phyloP scores from a whole-genome alignment of 768 basidiomycete species.

The Candolleomyces eurysporus region DNA sequence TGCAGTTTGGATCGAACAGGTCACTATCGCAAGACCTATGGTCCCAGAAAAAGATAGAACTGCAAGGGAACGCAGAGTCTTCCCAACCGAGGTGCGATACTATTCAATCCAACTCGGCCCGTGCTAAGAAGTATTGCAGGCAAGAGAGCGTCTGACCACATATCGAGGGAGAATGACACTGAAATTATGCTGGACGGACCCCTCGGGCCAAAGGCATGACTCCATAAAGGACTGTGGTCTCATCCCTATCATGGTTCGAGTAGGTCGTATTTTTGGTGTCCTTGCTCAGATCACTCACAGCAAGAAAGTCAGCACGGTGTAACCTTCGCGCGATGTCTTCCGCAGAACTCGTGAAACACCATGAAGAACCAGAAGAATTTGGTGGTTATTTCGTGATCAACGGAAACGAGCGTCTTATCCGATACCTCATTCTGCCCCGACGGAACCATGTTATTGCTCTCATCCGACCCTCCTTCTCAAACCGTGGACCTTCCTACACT shows the following conservation, averaged over 20 bases:
- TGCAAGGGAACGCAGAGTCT: conserved; percentile 74
- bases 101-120: neutral
- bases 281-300: neutral
- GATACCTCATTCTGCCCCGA: conserved; percentile 94
- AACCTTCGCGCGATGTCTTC: conserved; percentile 87
- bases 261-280: conserved; percentile 45
- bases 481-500: conserved; percentile 94
- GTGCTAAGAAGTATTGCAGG: conserved; percentile 44
- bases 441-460: conserved; percentile 95
- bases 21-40: conserved; percentile 81
- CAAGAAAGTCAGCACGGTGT: conserved; percentile 78
- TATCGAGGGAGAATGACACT: conserved; percentile 90
- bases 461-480: conserved; percentile 84
- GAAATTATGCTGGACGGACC: conserved; percentile 82
- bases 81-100: conserved; percentile 79
- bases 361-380: conserved; percentile 98
- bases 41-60: conserved; percentile 80
- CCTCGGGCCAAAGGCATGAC: conserved; percentile 63
- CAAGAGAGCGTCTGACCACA: conserved; percentile 88
- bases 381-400: conserved; percentile 99
- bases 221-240: conserved; percentile 86
- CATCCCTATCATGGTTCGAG: conserved; percentile 95
- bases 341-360: conserved; percentile 79
- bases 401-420: conserved; percentile 97
- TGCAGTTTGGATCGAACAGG: conserved; percentile 90